Evolutionary conservation across 768 basidiomycete genomes (phyloP).

Genomic region (Lentinus tigrinus): DNA sequence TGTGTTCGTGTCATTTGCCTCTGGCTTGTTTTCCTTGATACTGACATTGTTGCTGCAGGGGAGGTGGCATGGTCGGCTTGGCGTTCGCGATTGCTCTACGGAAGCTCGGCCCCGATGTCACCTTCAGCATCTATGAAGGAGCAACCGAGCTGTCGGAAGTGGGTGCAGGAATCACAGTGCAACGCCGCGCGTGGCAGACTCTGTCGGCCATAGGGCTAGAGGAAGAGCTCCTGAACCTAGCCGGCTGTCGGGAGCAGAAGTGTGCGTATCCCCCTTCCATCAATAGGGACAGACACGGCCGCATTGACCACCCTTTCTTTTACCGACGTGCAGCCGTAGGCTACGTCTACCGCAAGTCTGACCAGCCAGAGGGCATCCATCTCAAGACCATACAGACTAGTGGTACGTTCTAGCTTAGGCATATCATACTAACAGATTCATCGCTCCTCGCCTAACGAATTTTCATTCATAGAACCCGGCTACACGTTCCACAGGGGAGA

Average conservation of each 20-base stretch:
- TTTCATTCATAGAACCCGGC: too few species aligned
- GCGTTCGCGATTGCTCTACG: conserved; percentile 14
- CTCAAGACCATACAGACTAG: not conserved
- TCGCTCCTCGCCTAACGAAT: not conserved
- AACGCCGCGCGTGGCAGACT: conserved; percentile 12
- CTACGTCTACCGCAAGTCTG: conserved; percentile 5
- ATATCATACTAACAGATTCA: not conserved
- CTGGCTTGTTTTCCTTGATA: not conserved
- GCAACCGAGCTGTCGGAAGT: conserved; percentile 12
- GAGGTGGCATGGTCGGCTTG: conserved; percentile 21
- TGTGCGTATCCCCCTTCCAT: not conserved
- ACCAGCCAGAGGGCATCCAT: not conserved
- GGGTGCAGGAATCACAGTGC: conserved; percentile 23
- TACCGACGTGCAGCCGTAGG: not conserved
- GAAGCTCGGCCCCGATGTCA: conserved; percentile 13
- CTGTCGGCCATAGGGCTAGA: conserved; percentile 11
- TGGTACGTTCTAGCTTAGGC: not conserved
- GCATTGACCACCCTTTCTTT: not conserved
- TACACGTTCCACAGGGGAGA: conserved; percentile 19
- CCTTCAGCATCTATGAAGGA: conserved; percentile 23
- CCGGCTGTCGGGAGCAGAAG: not conserved
- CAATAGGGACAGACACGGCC: not conserved
- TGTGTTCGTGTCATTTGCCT: not conserved
- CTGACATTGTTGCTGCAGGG: not conserved
- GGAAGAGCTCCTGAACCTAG: not conserved